Evolutionary conservation across 306 rosid genomes (phyloP), one percentile per base, ranked within the genome.

Genomic region (Bauhinia variegata): DNA sequence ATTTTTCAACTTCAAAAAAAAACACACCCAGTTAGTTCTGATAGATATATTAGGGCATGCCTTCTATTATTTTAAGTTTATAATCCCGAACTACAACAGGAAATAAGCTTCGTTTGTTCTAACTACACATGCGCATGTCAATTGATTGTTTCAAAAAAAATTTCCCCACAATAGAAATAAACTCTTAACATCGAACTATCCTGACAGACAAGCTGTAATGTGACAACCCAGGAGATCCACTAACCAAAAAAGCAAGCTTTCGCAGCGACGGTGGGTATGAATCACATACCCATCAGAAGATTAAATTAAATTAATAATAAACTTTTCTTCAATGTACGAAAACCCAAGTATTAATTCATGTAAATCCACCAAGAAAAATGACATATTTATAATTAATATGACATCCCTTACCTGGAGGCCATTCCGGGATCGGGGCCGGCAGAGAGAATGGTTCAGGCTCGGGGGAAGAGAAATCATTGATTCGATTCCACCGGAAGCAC

Each of bases 341-440:
- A 72, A 17, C 55, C 42, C 76, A 61, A 11, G 32, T 43, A 50
- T 12, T 6, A 52, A 39, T 16, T 51, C 8, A 65, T n/a, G 36
- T 16, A 31, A 31, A 65, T 31, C 9, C n/a, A n/a, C 7, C 14
- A 72, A 38, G 28, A 19, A 16, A 2, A 16, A 38, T 2, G 5
- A 4, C 5, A 42, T 7, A 38, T 4, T 11, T 11, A 3, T 10
- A 7, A 12, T 9, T 3, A n/a, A 51, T 15, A 68, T 28, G 8
- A 5, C 0, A 7, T 50, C 65, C 0, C 8, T 50, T 68, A 91
- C 96, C 93, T 74, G 54, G 76, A 57, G 97, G 95, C 96, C 97
- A 91, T 54, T 52, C 65, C 2, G 92, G 88, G 59, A 82, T 66
- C 3, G 88, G 75, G 66, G 81, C 60, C 18, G 91, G 87, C 57